Base-by-base conservation (phyloP, 164 flowering plant genomes). In the Vitis riparia region DNA sequence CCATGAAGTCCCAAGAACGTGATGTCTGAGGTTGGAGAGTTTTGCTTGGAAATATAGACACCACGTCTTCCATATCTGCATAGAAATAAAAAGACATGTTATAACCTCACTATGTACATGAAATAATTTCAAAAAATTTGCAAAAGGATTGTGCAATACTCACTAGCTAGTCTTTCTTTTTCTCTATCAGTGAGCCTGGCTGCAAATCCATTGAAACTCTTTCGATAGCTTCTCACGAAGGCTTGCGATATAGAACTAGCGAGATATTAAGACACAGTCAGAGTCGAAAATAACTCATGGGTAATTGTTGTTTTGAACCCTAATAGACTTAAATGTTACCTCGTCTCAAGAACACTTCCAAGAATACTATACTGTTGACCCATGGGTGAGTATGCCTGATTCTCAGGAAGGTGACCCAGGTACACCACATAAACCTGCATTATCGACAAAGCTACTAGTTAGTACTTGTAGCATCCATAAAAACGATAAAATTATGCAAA, bases 1-100 rank as follows among this genome's bases (percentile, higher is more conserved):
- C 84, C 68, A 80, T 63, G 57, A 80, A 84, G 51, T 80, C 84
- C 88, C 88, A 84, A 0, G 88, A 82, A 69, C 86, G 77, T 49
- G 86, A 80, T 1, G 88, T 85, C 0, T 73, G 81, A 48, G 65
- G 76, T 0, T 79, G 62, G 0, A 73, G 47, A 32, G 8, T 61
- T 30, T 2, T 57, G 13, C 62, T 78, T 10, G 81, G 84, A 44
- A 84, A 80, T 47, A 82, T 77, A 1, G 84, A 80, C 0, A 81
- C 75, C 0, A 84, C 80, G 0, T 55, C 76, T 12, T 79, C 59
- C 82, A 62, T 74, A 11, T 49, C 79, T 78, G 66, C 15, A 19
- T 1, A 10, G 2, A 17, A 55, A 8, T 37, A 14, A 15, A 30
- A 29, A n/a, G 9, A 29, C 27, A 5, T 14, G 48, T 5, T 12